Conservation (phyloP, 1,284 basidiomycete species). For the Cystobasidium sp. region DNA sequence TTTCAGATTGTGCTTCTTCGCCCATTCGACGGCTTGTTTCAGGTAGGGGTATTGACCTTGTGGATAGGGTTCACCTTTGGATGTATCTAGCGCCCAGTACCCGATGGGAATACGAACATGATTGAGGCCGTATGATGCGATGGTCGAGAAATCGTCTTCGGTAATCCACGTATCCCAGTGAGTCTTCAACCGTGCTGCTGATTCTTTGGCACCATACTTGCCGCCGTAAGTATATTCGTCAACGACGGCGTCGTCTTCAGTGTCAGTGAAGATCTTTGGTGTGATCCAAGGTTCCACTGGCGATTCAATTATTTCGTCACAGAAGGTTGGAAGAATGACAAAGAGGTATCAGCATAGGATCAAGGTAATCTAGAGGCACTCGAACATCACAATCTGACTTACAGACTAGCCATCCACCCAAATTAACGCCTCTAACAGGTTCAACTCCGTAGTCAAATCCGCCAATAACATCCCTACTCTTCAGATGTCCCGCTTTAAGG, state of each 20-base stretch:
- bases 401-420: constrained; percentile 43
- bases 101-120: constrained; percentile 87
- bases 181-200: constrained; percentile 59
- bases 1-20: constrained; percentile 72
- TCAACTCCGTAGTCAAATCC: constrained; percentile 26
- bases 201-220: constrained; percentile 30
- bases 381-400: not conserved
- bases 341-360: not conserved
- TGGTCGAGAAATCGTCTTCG: constrained; percentile 72
- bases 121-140: constrained; percentile 75
- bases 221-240: constrained; percentile 43
- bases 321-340: no score
- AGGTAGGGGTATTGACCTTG: constrained; percentile 73
- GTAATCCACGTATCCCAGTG: constrained; percentile 86
- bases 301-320: no score
- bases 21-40: constrained; percentile 74
- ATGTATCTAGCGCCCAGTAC: constrained; percentile 88
- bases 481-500: not conserved
- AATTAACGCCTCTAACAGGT: constrained; percentile 41
- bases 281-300: constrained; percentile 45
- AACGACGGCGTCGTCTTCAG: constrained; percentile 23
- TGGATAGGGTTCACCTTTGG: constrained; percentile 78
- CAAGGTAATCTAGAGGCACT: not conserved
- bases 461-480: not conserved
- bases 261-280: constrained; percentile 36